Base-by-base conservation (phyloP, 768 basidiomycete genomes). In the Pleurotus djamor region DNA sequence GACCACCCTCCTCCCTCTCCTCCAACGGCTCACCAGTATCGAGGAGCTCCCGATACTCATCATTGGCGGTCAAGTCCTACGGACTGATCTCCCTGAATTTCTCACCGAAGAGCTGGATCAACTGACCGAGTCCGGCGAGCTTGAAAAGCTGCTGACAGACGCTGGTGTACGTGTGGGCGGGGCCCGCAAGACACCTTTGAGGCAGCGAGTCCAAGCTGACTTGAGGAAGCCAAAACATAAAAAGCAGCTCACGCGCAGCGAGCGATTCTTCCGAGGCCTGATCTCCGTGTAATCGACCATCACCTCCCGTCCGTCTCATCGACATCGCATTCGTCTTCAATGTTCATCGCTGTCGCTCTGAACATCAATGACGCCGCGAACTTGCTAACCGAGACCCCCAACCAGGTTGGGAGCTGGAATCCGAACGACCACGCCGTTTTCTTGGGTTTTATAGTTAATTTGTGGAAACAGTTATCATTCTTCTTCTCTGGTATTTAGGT, bases 21-120 rank as follows among this genome's bases (percentile, higher is more conserved):
- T 93, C 50, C 65, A 67, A 13, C 86, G 91, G 0, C 75, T 92
- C 38, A 89, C 89, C 0, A 71, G 71, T 14, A 67, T 76, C 3
- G 62, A 74, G 0, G 79, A 83, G 14, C 74, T 92, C 5, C 89
- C 92, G 14, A 69, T 92, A 33, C 79, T 93, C 4, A 76, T 94
- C 52, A 69, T 94, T 45, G 87, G 85, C n/a, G 91, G 91, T 41
- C 76, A 77, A 49, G 51, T 45, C 17, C 3, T 50, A 1, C 3
- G 4, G 10, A 33, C 21, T 2, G 32, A 50, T 9, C 12, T 12
- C 8, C 34, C 49, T 12, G 16, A 32, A 3, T 69, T 80, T 13
- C 72, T 89, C 14, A 84, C 84, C n/a, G 68, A 77, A 0, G 71
- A 86, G 43, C 71, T 76, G n/a, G 77, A 84, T 16, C 80, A 91